Percentiles rank a stretch among this genome's conserved stretches.
phyloP scores from a whole-genome alignment of 192 early-diverging fungal genomes.

The Tieghemiomyces parasiticus region DNA sequence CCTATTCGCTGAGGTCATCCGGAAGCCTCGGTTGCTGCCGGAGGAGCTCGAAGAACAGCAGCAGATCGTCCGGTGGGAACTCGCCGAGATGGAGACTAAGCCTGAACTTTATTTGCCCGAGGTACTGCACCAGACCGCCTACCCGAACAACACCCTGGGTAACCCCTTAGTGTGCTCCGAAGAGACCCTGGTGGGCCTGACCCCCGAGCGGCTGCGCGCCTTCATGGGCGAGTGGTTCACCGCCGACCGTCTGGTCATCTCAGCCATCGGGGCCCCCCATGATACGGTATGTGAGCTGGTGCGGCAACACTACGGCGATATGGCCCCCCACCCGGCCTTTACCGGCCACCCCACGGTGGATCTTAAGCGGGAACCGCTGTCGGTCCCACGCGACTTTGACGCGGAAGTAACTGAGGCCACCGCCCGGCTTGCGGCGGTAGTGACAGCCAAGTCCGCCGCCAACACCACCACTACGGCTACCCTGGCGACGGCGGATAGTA shows the following conservation, averaged over 20 bases:
- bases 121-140: constrained; percentile 73
- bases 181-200: constrained; percentile 47
- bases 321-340: constrained; percentile 16
- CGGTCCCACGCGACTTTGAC: too few species aligned
- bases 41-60: constrained; percentile 75
- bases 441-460: not conserved
- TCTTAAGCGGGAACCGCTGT: too few species aligned
- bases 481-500: constrained; percentile 5
- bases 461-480: constrained; percentile 9
- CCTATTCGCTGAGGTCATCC: constrained; percentile 67
- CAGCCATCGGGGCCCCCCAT: constrained; percentile 75
- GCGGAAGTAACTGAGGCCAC: too few species aligned
- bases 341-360: constrained; percentile 2
- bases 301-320: constrained; percentile 60
- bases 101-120: constrained; percentile 80
- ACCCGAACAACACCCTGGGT: constrained; percentile 60
- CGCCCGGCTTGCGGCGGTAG: not conserved
- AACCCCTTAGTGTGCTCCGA: constrained; percentile 61
- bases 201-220: constrained; percentile 42
- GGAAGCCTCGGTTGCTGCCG: constrained; percentile 49
- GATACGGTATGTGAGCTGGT: constrained; percentile 58
- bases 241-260: constrained; percentile 84
- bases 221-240: constrained; percentile 75
- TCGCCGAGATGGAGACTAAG: constrained; percentile 71
- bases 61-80: constrained; percentile 67